Evolutionary conservation across 139 green algal genomes (phyloP).

Genomic region (Chlamydomonas urium): DNA sequence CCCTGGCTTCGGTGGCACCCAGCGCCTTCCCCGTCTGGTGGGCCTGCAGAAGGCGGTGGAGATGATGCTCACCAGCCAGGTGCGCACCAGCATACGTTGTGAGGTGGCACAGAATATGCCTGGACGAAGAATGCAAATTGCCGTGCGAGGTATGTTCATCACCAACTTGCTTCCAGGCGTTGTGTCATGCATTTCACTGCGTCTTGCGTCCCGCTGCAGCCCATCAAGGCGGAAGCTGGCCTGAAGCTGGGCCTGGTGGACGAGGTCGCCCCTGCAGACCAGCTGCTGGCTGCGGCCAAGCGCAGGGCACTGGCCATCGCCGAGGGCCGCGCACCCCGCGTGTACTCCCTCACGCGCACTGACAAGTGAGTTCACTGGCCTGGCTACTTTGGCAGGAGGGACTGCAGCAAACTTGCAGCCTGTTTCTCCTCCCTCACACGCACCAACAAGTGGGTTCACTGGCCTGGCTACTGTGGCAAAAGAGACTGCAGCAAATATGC

Average conservation of each 20-base stretch:
- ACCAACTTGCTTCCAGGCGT: too few relatives aligned
- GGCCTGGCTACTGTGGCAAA: too few relatives aligned
- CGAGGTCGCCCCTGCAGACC: slow-evolving; percentile 37
- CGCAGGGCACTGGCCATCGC: slow-evolving; percentile 79
- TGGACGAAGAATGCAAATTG: too few relatives aligned
- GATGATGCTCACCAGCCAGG: slow-evolving; percentile 91
- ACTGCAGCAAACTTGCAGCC: too few relatives aligned
- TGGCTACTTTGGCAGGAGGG: too few relatives aligned
- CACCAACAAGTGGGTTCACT: slow-evolving; percentile 35
- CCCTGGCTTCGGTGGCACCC: slow-evolving; percentile 96
- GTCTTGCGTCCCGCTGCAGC: too few relatives aligned
- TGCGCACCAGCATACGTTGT: too few relatives aligned
- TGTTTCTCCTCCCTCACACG: slow-evolving; percentile 46
- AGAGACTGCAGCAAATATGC: too few relatives aligned
- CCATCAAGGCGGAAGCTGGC: slow-evolving; percentile 50
- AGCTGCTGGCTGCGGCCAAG: slow-evolving; percentile 43
- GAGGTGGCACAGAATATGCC: too few relatives aligned
- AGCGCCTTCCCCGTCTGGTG: slow-evolving; percentile 92
- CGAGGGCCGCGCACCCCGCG: slow-evolving; percentile 36
- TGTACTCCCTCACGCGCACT: slow-evolving; percentile 48
- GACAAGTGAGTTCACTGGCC: slow-evolving; percentile 29
- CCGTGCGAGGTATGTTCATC: too few relatives aligned
- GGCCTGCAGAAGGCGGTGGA: slow-evolving; percentile 84
- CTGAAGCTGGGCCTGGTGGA: slow-evolving; percentile 84
- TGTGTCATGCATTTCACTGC: too few relatives aligned